These are phyloP conservation scores for Backusella mclennaniae DNA, from an alignment of 192 early-diverging fungal genomes.

Conservation along the genomic window DNA sequence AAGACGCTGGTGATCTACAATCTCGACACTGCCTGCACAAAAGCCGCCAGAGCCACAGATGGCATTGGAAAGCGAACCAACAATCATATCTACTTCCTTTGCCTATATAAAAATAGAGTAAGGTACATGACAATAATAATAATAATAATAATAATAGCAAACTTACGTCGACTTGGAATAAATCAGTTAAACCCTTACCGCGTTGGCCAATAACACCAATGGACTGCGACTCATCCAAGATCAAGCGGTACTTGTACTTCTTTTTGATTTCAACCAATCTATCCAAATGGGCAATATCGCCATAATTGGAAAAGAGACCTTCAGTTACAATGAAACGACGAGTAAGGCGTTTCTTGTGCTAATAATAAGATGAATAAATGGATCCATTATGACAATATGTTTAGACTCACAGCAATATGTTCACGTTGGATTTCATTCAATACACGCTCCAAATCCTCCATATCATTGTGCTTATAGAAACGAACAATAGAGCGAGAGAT, in stretches of 20 bases:
- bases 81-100: conserved; percentile 84
- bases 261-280: conserved; percentile 86
- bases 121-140: not conserved
- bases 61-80: conserved; percentile 78
- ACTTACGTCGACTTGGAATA: conserved; percentile 66
- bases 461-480: conserved; percentile 96
- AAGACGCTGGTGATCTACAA: conserved; percentile 90
- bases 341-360: conserved; percentile 76
- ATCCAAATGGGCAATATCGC: conserved; percentile 83
- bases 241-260: conserved; percentile 94
- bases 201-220: conserved; percentile 85
- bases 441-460: conserved; percentile 89
- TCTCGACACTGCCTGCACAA: conserved; percentile 82
- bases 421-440: conserved; percentile 75
- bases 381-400: not conserved
- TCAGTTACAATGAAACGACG: conserved; percentile 94
- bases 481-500: conserved; percentile 89
- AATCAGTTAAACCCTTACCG: conserved; percentile 88
- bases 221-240: conserved; percentile 90
- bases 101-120: conserved; percentile 33
- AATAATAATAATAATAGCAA: not conserved
- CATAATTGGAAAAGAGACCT: conserved; percentile 85
- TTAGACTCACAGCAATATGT: conserved; percentile 42
- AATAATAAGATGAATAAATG: not conserved
- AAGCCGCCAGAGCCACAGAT: conserved; percentile 89